Base-by-base conservation (phyloP, 2,329 filamentous ascomycete genomes). In the Lasiodiplodia sp. region DNA sequence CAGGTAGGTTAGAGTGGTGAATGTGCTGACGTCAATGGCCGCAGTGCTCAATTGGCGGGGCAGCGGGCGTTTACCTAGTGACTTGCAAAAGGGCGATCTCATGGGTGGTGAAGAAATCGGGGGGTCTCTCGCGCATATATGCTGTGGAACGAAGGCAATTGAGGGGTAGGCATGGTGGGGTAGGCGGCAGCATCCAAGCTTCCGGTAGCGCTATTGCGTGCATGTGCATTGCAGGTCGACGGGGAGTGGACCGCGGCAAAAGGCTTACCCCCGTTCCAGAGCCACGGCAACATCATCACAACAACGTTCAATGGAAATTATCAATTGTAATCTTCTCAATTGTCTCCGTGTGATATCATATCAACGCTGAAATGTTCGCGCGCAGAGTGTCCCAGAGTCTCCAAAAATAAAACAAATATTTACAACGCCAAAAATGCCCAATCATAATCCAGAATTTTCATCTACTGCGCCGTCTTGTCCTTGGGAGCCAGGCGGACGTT, bases 401-500 rank as follows among this genome's bases (percentile, higher is more conserved):
- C 52, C 21, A 49, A 51, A 25, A 49, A 57, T 25, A 52, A 52
- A 64, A 11, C 31, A 44, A 38, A 53, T 67, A 60, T 67, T 67
- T 58, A 60, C 65, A 67, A 44, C 56, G 56, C 56, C 44, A 55
- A 28, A 63, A 62, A 68, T 58, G 66, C 66, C 56, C 44, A 34
- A 47, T 28, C 31, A 47, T 52, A 28, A 51, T 57, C 47, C 34
- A 55, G 10, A 58, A n/a, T 57, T 57, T 56, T 53, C 37, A 5
- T 40, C 63, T 63, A 49, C 73, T 51, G 49, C 8, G 5, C 37
- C 18, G 7, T 75, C 75, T 28, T 28, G 28, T 28, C 28, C 44
- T 73, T 73, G 21, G 84, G 83, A 18, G 85, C 84, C 70, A 90
- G 81, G 28, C 78, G 83, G 69, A 92, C 86, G 73, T 91, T 85